phyloP scores from a whole-genome alignment of 345 rosid species.

The Mercurialis annua region DNA sequence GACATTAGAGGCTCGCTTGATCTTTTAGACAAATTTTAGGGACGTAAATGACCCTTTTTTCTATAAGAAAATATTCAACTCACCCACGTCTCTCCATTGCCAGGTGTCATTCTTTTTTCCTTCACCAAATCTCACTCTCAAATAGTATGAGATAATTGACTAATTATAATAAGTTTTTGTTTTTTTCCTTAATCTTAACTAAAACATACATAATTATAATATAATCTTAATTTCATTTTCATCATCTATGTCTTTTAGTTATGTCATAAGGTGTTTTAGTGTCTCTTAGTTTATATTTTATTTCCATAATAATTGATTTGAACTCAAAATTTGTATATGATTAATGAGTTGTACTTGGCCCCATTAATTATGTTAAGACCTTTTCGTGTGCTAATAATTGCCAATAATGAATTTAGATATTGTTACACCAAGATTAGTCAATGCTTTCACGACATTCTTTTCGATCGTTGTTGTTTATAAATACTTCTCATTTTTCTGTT shows the following conservation, averaged over 20 bases:
- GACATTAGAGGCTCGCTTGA: no score
- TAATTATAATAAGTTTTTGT: neutral
- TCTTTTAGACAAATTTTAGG: no score
- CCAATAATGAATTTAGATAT: slow-evolving; percentile 24
- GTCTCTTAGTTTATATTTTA: slow-evolving; percentile 11
- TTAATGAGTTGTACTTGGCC: slow-evolving; percentile 40
- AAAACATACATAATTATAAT: neutral
- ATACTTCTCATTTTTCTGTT: slow-evolving; percentile 14
- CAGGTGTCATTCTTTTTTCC: slow-evolving; percentile 24
- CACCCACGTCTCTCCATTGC: slow-evolving; percentile 27
- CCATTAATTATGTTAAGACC: slow-evolving; percentile 24
- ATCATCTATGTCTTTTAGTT: slow-evolving; percentile 15
- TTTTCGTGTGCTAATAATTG: slow-evolving; percentile 25
- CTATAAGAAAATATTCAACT: no score
- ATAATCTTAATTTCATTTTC: slow-evolving; percentile 3
- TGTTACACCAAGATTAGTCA: slow-evolving; percentile 16
- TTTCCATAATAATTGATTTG: slow-evolving; percentile 11
- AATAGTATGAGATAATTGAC: slow-evolving; percentile 4
- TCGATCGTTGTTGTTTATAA: slow-evolving; percentile 20
- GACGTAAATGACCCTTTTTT: no score
- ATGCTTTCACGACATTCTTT: slow-evolving; percentile 26
- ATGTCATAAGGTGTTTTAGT: slow-evolving; percentile 12
- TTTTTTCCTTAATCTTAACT: neutral
- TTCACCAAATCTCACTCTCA: slow-evolving; percentile 18
- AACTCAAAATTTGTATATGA: neutral